Evolutionary conservation across 441 rosid species (phyloP), one percentile per base, ranked within the genome.

Genomic region (Capsella rubella): DNA sequence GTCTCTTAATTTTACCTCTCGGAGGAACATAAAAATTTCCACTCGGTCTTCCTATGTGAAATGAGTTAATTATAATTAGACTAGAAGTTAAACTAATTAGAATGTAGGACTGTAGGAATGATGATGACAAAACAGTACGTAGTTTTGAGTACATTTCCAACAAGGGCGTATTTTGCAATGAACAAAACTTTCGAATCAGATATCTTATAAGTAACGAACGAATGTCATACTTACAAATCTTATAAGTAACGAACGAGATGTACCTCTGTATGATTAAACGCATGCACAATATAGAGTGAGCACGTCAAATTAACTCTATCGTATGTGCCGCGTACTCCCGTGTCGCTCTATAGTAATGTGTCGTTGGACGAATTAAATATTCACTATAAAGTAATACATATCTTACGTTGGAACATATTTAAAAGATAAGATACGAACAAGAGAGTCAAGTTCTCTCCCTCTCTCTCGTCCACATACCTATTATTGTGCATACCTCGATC

Each of bases 371-470:
- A 39, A 39, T 4, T 46, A n/a, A 46, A 45, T 14, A 45, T 15
- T 45, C 49, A 45, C 6, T 14, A 45, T 39, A 39, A 21, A 21
- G 25, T 39, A 11, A 39, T 10, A 11, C 13, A 40, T 40, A 12
- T 40, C 35, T 32, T 21, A 21, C 25, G n/a, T 43, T 42, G 52
- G n/a, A 39, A 21, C 28, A 31, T 4, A 18, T 34, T 8, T 49
- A 71, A 60, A 60, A 31, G 60, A 51, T 40, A 39, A 60, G 67
- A 60, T 39, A 39, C 5, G 50, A 58, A 51, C 18, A 32, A 51
- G 69, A 51, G 42, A 10, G 4, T 31, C 37, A 14, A 39, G 3
- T 10, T 39, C 13, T 42, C 51, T 52, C 12, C 32, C 61, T 61
- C 54, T 59, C 27, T 49, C 43, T 39, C 52, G 11, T 29, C 63